These are phyloP conservation scores for Chamaecyparis obtusa DNA, from an alignment of 75 land plant species.

Conservation along the genomic window DNA sequence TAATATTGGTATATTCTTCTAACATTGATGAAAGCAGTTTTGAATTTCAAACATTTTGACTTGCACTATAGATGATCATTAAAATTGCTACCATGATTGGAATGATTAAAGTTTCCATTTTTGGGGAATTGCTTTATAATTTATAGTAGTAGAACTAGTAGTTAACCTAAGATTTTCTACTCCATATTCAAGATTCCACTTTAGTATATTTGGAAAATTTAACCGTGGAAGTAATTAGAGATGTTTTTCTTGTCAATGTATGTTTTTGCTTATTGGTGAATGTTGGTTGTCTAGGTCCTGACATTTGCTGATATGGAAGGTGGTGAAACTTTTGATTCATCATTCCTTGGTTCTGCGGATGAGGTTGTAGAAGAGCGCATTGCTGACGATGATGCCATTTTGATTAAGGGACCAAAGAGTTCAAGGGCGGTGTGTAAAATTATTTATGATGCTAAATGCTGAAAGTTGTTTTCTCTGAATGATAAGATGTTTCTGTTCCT, in stretches of 20 bases:
- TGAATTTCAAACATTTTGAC: not conserved
- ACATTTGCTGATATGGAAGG: constrained; percentile 99
- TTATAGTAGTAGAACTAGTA: not conserved
- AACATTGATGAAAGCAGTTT: not conserved
- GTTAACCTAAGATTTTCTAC: not conserved
- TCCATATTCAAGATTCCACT: not conserved
- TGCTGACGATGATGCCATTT: constrained; percentile 87
- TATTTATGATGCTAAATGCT: not conserved
- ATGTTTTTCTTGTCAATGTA: not conserved
- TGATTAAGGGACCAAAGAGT: constrained; percentile 90
- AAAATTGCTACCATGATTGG: no score
- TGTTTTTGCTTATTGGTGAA: not conserved
- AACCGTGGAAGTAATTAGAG: not conserved
- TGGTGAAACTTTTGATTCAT: constrained; percentile 93
- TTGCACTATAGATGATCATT: not conserved
- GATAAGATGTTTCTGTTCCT: not conserved
- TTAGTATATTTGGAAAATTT: not conserved
- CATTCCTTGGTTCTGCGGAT: constrained; percentile 84
- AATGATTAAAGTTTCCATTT: not conserved
- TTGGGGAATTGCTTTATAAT: not conserved
- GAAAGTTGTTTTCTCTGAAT: not conserved
- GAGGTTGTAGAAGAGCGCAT: constrained; percentile 95
- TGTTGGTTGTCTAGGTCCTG: constrained; percentile 48
- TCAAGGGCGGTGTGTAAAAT: constrained; percentile 69
- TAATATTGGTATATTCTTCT: not conserved